These are phyloP conservation scores for Lipomyces spencermartinsiae DNA, from an alignment of 805 yeast genomes.

Conservation along the genomic window DNA sequence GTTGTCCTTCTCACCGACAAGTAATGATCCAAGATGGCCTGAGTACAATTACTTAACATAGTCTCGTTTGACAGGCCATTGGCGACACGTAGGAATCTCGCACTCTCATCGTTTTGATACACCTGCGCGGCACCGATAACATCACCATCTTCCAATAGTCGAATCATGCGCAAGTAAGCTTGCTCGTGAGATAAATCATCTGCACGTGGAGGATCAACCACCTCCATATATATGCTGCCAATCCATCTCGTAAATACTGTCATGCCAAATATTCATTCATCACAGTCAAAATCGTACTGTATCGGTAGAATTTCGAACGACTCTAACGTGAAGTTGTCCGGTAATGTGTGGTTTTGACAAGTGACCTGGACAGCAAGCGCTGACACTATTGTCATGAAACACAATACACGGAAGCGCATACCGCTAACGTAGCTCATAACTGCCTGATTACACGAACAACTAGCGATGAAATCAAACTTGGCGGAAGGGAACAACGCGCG, in stretches of 20 bases:
- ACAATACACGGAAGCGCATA: not conserved
- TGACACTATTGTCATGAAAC: not conserved
- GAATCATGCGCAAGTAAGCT: not conserved
- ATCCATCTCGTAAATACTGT: not conserved
- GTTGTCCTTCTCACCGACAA: not conserved
- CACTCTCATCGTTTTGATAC: not conserved
- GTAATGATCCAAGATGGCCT: not conserved
- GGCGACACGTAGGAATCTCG: not conserved
- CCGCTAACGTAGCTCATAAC: not conserved
- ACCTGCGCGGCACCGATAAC: not conserved
- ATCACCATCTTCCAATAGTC: not conserved
- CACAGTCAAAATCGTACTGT: not conserved
- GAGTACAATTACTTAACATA: not conserved
- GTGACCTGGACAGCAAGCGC: slow-evolving; percentile 4
- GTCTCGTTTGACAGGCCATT: not conserved
- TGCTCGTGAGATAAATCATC: not conserved
- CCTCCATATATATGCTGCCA: not conserved
- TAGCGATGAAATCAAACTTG: too few species aligned
- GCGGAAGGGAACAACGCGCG: too few species aligned
- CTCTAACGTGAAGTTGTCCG: not conserved
- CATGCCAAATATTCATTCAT: not conserved
- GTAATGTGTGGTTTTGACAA: not conserved
- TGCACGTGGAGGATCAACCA: not conserved
- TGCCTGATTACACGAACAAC: too few species aligned
- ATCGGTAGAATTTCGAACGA: not conserved